Conservation (phyloP, 306 rosid genomes). For the Fagus crenata region DNA sequence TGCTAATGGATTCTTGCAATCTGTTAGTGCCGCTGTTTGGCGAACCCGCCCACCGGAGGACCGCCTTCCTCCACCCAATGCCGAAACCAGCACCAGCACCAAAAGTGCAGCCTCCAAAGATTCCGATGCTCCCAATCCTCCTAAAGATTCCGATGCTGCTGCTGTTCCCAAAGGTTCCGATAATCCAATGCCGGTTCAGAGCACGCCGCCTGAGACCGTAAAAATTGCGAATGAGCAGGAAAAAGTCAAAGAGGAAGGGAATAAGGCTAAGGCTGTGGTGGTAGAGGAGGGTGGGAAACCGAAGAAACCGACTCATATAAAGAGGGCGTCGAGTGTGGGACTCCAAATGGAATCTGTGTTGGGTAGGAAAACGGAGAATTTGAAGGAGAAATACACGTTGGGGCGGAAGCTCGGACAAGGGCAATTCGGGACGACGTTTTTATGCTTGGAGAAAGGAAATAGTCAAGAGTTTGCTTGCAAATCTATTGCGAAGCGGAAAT, state of each 20-base stretch:
- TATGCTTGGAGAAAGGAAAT: constrained; percentile 61
- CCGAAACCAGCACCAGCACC: constrained; percentile 19
- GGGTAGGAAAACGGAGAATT: constrained; percentile 67
- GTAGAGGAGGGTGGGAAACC: constrained; percentile 37
- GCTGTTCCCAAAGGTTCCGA: constrained; percentile 15
- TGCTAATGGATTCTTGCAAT: constrained; percentile 62
- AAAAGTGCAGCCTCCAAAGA: constrained; percentile 7
- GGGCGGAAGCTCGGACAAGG: constrained; percentile 94
- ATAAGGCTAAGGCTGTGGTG: neutral
- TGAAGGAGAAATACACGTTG: constrained; percentile 66
- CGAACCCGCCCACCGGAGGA: constrained; percentile 65
- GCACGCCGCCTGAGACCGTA: constrained; percentile 62
- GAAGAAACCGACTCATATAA: constrained; percentile 60
- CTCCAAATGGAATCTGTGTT: constrained; percentile 74
- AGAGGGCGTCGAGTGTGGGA: constrained; percentile 60
- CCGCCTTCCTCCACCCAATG: constrained; percentile 54
- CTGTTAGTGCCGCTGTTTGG: constrained; percentile 69
- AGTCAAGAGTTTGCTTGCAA: constrained; percentile 75
- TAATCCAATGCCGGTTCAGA: constrained; percentile 44
- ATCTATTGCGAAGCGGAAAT: constrained; percentile 77
- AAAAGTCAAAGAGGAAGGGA: neutral
- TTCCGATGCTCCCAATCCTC: constrained; percentile 19
- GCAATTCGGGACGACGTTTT: constrained; percentile 83
- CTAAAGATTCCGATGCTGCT: constrained; percentile 9
- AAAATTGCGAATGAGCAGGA: constrained; percentile 33